Evolutionary conservation across 2,329 filamentous ascomycete genomes (phyloP).

Genomic region (Aspergillus sp.): DNA sequence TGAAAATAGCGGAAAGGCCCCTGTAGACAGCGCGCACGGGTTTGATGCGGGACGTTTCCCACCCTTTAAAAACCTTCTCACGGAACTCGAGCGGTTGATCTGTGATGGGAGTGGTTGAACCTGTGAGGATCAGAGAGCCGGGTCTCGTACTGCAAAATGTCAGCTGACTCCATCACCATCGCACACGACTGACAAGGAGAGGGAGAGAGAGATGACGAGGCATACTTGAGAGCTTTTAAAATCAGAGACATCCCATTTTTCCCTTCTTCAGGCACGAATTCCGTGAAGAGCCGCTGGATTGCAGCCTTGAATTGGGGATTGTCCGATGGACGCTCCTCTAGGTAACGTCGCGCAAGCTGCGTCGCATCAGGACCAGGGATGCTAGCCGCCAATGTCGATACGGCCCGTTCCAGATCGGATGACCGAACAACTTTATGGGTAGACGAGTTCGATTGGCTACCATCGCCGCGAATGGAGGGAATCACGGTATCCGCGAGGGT

Average conservation of each 20-base stretch:
- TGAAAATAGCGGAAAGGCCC: constrained; percentile 43
- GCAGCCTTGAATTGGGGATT: constrained; percentile 44
- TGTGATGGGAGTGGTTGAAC: constrained; percentile 47
- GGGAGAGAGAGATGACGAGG: neutral
- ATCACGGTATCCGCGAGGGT: constrained; percentile 52
- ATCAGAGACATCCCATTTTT: constrained; percentile 45
- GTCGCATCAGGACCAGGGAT: constrained; percentile 26
- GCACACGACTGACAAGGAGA: neutral
- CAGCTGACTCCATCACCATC: neutral
- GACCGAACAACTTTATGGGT: constrained; percentile 33
- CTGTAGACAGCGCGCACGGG: constrained; percentile 44
- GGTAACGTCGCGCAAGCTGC: constrained; percentile 36
- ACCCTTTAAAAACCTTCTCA: constrained; percentile 45
- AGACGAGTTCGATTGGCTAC: constrained; percentile 17
- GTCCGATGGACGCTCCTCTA: constrained; percentile 42
- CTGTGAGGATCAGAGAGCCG: constrained; percentile 51
- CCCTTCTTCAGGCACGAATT: constrained; percentile 42
- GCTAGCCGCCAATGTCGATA: constrained; percentile 19
- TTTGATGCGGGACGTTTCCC: constrained; percentile 47
- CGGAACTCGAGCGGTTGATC: constrained; percentile 48
- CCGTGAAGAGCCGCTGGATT: constrained; percentile 41
- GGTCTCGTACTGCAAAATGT: constrained; percentile 39
- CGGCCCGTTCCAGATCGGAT: constrained; percentile 34
- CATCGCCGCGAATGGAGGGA: constrained; percentile 41
- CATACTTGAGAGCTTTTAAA: constrained; percentile 46